Evolutionary conservation across 129 eudicot genomes (phyloP).

Genomic region (Flaveria bidentis): DNA sequence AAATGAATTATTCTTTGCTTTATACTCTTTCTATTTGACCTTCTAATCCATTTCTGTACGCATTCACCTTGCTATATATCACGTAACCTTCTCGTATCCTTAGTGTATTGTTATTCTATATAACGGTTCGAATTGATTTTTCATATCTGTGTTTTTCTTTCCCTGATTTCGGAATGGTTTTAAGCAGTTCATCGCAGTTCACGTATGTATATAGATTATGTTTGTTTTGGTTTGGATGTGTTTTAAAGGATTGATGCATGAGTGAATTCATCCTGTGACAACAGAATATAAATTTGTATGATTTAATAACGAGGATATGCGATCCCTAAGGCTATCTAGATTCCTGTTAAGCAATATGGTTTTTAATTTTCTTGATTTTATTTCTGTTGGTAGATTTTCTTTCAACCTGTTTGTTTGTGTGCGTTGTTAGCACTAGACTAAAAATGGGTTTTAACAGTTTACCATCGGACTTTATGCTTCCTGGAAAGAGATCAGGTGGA

Average conservation of each 20-base stretch:
- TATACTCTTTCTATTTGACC: slow-evolving; percentile 40
- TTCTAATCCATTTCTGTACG: slow-evolving; percentile 40
- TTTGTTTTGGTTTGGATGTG: neutral
- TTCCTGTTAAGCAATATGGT: neutral
- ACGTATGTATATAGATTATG: slow-evolving; percentile 27
- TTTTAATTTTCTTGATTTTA: neutral
- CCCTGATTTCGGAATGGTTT: slow-evolving; percentile 30
- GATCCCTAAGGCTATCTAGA: neutral
- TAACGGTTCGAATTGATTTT: slow-evolving; percentile 19
- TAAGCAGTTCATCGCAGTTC: slow-evolving; percentile 32
- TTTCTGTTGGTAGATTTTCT: neutral
- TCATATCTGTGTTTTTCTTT: neutral
- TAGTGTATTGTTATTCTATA: neutral
- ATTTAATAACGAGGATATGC: neutral
- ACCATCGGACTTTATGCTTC: slow-evolving; percentile 86
- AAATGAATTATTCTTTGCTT: slow-evolving; percentile 31
- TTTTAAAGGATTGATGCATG: slow-evolving; percentile 17
- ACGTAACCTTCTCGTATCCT: slow-evolving; percentile 18
- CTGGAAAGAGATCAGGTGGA: slow-evolving; percentile 76
- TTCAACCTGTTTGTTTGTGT: neutral
- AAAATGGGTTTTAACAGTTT: slow-evolving; percentile 51
- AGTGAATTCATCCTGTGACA: neutral
- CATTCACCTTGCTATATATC: slow-evolving; percentile 29
- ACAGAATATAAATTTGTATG: neutral
- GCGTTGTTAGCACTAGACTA: slow-evolving; percentile 19